Percentiles rank a stretch among this genome's conserved stretches.
phyloP scores from a whole-genome alignment of 352 stramenopile genomes.

The Halophytophthora polymorphica region DNA sequence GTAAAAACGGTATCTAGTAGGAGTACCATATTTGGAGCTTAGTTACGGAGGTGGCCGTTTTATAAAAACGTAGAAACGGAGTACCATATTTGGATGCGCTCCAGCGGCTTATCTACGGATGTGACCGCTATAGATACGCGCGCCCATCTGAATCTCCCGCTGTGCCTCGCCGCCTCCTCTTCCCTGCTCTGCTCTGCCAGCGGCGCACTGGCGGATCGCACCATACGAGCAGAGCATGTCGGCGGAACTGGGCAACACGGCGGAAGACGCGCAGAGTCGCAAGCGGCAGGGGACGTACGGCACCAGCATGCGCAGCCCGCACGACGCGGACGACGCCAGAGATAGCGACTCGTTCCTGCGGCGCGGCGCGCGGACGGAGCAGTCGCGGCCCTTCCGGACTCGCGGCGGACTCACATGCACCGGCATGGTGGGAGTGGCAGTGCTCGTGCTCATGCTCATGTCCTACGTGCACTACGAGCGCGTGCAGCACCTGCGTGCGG shows the following conservation, averaged over 20 bases:
- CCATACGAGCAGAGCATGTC: not conserved
- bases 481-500: slow-evolving; percentile 5
- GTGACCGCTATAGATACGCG: not conserved
- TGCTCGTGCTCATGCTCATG: slow-evolving; percentile 18
- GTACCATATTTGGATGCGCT: too few species aligned
- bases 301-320: slow-evolving; percentile 21
- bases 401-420: slow-evolving; percentile 13
- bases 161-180: too few species aligned
- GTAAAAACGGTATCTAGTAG: too few species aligned
- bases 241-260: slow-evolving; percentile 12
- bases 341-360: slow-evolving; percentile 27
- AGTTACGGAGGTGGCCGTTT: too few species aligned
- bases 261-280: slow-evolving; percentile 4
- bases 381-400: slow-evolving; percentile 15
- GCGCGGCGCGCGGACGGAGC: slow-evolving; percentile 10
- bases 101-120: too few species aligned
- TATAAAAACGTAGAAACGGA: too few species aligned
- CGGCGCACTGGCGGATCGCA: too few species aligned
- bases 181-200: too few species aligned
- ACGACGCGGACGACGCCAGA: slow-evolving; percentile 15
- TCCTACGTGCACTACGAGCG: slow-evolving; percentile 15
- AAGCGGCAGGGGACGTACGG: too few species aligned
- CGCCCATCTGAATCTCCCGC: not conserved
- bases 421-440: slow-evolving; percentile 12
- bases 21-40: too few species aligned